Evolutionary conservation across 345 rosid species (phyloP).

Genomic region (Populus deltoides): DNA sequence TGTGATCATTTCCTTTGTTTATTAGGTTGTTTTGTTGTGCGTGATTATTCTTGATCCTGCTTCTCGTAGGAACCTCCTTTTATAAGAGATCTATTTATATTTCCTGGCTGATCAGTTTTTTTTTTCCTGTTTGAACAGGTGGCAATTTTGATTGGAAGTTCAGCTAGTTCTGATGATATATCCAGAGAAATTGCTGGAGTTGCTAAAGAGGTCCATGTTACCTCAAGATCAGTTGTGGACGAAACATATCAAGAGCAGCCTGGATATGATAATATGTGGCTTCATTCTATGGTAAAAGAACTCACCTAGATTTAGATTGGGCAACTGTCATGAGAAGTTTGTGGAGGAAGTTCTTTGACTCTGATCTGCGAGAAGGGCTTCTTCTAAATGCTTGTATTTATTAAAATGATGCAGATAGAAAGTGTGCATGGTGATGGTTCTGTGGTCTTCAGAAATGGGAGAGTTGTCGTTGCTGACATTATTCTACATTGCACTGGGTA

Average conservation of each 20-base stretch:
- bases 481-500: slow-evolving; percentile 91
- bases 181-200: slow-evolving; percentile 58
- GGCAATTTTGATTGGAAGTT: slow-evolving; percentile 65
- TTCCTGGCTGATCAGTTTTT: background rate
- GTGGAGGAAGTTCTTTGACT: background rate
- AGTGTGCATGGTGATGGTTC: slow-evolving; percentile 55
- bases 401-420: slow-evolving; percentile 52
- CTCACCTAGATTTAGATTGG: background rate
- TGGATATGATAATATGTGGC: slow-evolving; percentile 57
- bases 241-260: slow-evolving; percentile 40
- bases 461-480: slow-evolving; percentile 43
- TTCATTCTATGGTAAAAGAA: slow-evolving; percentile 75
- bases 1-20: background rate
- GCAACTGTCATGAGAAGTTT: slow-evolving; percentile 5
- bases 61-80: background rate
- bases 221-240: slow-evolving; percentile 50
- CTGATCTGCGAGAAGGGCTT: slow-evolving; percentile 6
- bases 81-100: background rate
- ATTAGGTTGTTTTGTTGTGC: background rate
- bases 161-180: slow-evolving; percentile 69
- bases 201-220: slow-evolving; percentile 84
- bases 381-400: slow-evolving; percentile 19
- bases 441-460: slow-evolving; percentile 59
- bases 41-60: background rate
- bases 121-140: slow-evolving; percentile 38